A percentile compares a stretch with the other conserved stretches of the same genome.
Evolutionary conservation across 345 rosid species (phyloP).

Genomic region (Pistacia atlantica): DNA sequence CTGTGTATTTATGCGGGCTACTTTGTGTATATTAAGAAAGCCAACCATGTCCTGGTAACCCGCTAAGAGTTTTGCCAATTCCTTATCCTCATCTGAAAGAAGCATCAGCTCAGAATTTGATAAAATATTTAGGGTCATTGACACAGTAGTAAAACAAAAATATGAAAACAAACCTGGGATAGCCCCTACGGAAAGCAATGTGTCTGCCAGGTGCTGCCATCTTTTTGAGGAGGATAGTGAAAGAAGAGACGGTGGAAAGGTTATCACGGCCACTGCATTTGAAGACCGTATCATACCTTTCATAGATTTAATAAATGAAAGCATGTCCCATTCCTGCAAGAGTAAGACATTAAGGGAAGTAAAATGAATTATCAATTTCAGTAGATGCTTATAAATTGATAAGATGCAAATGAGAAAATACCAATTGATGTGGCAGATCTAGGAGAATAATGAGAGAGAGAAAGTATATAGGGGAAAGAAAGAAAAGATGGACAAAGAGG

Average conservation of each 20-base stretch:
- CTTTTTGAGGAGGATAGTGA: constrained; percentile 67
- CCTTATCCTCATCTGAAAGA: constrained; percentile 74
- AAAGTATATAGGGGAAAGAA: no score
- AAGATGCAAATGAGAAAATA: not conserved
- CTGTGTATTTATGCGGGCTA: constrained; percentile 83
- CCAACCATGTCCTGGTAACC: constrained; percentile 97
- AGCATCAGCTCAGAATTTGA: constrained; percentile 16
- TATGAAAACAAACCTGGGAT: constrained; percentile 58
- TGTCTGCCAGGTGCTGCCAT: constrained; percentile 91
- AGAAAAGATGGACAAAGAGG: no score
- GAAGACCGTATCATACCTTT: constrained; percentile 76
- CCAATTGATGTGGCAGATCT: no score
- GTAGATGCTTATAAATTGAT: not conserved
- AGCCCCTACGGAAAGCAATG: constrained; percentile 82
- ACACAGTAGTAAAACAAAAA: not conserved
- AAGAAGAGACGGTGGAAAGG: constrained; percentile 76
- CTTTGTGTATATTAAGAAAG: constrained; percentile 80
- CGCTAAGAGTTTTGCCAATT: constrained; percentile 73
- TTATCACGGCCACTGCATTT: constrained; percentile 77
- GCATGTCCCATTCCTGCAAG: constrained; percentile 83
- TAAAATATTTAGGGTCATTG: constrained; percentile 1
- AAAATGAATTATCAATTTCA: not conserved
- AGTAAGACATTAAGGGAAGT: constrained; percentile 5
- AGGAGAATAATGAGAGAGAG: no score
- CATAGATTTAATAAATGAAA: constrained; percentile 75